Evolutionary conservation across 2,329 filamentous ascomycete genomes (phyloP).

Genomic region (Dactylonectria macrodidyma): DNA sequence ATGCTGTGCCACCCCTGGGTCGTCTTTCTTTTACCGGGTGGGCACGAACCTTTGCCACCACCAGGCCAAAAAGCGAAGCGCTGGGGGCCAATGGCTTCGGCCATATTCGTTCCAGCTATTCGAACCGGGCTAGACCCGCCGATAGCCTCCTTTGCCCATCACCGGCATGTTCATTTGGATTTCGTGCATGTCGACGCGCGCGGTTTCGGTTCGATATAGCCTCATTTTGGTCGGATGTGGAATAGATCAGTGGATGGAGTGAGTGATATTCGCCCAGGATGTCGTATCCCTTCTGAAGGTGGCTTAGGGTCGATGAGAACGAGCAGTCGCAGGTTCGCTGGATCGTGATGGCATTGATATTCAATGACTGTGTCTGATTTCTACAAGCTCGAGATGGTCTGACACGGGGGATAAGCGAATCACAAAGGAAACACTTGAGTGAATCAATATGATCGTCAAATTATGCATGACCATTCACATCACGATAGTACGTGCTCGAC

Average conservation of each 20-base stretch:
- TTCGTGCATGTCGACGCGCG: not conserved
- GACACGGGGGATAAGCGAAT: too few relatives aligned
- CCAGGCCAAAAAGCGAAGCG: constrained; percentile 1
- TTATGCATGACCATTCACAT: too few relatives aligned
- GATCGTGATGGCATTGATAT: too few relatives aligned
- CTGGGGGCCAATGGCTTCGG: constrained; percentile 16
- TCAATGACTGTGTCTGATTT: too few relatives aligned
- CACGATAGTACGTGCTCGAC: too few relatives aligned
- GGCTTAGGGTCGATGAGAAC: not conserved
- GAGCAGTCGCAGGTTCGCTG: too few relatives aligned
- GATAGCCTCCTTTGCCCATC: not conserved
- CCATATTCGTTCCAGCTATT: not conserved
- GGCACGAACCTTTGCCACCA: constrained; percentile 21
- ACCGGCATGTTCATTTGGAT: not conserved
- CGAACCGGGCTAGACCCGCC: not conserved
- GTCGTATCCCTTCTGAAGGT: not conserved
- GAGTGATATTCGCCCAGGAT: not conserved
- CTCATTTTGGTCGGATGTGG: not conserved
- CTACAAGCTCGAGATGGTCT: too few relatives aligned
- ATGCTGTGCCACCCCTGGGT: constrained; percentile 33
- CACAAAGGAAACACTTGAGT: too few relatives aligned
- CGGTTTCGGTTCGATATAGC: constrained; percentile 8
- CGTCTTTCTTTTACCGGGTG: not conserved
- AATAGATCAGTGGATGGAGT: not conserved
- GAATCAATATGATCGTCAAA: too few relatives aligned